Evolutionary conservation across 192 early-diverging fungal genomes (phyloP).

Genomic region (Backusella parvicylindrica): DNA sequence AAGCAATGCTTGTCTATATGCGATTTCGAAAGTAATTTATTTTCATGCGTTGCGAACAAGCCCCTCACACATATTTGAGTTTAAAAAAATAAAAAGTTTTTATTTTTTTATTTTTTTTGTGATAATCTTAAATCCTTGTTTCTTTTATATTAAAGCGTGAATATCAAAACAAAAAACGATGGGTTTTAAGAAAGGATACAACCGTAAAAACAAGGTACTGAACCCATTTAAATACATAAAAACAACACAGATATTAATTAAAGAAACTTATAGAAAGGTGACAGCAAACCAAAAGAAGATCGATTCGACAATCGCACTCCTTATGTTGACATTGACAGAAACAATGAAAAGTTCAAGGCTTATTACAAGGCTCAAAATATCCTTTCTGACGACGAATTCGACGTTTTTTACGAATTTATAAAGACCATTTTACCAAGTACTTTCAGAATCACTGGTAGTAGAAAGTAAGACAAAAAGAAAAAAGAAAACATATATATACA

Average conservation of each 20-base stretch:
- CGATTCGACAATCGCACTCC: neutral
- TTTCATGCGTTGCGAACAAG: too few species aligned
- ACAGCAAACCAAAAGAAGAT: neutral
- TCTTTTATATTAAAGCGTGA: neutral
- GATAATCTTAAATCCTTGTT: too few species aligned
- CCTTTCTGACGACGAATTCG: conserved; percentile 82
- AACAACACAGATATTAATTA: neutral
- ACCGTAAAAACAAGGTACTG: conserved; percentile 1
- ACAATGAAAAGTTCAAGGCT: conserved; percentile 60
- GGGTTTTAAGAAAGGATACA: neutral
- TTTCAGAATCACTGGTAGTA: conserved; percentile 92
- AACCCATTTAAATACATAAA: neutral
- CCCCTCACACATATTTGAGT: too few species aligned
- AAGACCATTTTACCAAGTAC: conserved; percentile 78
- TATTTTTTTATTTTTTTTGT: neutral
- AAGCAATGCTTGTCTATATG: too few species aligned
- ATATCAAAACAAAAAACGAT: neutral
- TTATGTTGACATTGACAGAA: conserved; percentile 44
- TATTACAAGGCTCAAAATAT: conserved; percentile 80
- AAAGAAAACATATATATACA: neutral
- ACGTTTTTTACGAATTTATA: conserved; percentile 66
- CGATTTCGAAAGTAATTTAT: too few species aligned
- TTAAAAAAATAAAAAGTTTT: too few species aligned
- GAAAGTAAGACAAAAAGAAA: conserved; percentile 42
- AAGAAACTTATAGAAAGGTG: neutral